Conservation (phyloP, 1,284 basidiomycete genomes). For the Leccinum subfulvum region DNA sequence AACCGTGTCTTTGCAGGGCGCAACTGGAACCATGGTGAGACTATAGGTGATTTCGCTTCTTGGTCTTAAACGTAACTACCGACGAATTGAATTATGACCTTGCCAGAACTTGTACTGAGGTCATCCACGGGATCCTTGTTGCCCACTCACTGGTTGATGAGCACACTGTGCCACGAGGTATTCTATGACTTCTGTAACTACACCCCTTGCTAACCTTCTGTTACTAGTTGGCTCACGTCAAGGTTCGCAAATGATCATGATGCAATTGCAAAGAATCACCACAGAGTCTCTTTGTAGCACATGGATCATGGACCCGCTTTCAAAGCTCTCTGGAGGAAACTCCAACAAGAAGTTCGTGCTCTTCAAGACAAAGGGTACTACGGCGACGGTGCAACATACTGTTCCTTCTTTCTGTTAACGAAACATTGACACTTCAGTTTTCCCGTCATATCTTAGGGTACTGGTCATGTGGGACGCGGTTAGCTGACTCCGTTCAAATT, state of each 20-base stretch:
- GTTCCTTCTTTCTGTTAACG: neutral
- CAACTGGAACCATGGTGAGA: conserved; percentile 80
- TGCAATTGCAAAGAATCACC: conserved; percentile 2
- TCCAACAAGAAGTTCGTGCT: conserved; percentile 62
- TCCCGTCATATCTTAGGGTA: conserved; percentile 49
- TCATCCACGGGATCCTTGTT: conserved; percentile 57
- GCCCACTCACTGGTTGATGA: conserved; percentile 67
- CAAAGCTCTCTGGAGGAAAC: conserved; percentile 66
- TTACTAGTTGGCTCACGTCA: conserved; percentile 71
- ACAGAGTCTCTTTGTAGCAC: conserved; percentile 47
- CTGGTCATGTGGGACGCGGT: conserved; percentile 73
- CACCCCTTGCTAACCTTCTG: conserved; percentile 4
- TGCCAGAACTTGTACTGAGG: conserved; percentile 68
- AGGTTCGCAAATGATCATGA: conserved; percentile 41
- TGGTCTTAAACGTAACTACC: neutral
- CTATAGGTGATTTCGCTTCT: conserved; percentile 49
- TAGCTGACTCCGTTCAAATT: conserved; percentile 60
- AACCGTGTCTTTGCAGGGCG: conserved; percentile 75
- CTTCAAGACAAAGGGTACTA: conserved; percentile 73
- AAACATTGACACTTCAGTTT: conserved; percentile 10
- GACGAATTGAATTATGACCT: neutral
- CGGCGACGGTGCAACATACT: conserved; percentile 59
- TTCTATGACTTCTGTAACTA: conserved; percentile 13
- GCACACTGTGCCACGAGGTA: conserved; percentile 82
- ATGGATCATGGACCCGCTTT: conserved; percentile 76